A percentile compares a stretch with the other conserved stretches of the same genome.
Evolutionary conservation across 1,139 yeast genomes (phyloP).

Genomic region (Candida anutae): DNA sequence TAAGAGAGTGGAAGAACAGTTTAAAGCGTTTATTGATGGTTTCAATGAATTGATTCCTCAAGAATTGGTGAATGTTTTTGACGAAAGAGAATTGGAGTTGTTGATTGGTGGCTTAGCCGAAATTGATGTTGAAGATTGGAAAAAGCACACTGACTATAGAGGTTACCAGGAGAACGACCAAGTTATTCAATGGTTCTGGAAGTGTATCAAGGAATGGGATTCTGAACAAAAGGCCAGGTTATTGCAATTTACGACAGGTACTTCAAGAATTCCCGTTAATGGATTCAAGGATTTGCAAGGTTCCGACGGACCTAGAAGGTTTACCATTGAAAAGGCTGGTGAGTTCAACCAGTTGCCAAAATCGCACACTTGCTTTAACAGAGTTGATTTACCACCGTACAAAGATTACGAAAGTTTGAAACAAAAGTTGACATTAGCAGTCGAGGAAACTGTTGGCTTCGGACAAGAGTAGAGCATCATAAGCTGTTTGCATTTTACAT

Average conservation of each 20-base stretch:
- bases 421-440: constrained; percentile 79
- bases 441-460: constrained; percentile 90
- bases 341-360: constrained; percentile 90
- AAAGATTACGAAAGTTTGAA: constrained; percentile 65
- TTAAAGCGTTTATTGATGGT: constrained; percentile 92
- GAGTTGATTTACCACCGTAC: constrained; percentile 87
- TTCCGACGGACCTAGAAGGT: constrained; percentile 97
- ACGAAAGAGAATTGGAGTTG: constrained; percentile 92
- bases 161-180: constrained; percentile 96
- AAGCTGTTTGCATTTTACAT: too few species aligned
- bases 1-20: constrained; percentile 90
- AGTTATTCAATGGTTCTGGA: constrained; percentile 98
- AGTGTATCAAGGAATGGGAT: constrained; percentile 89
- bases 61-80: constrained; percentile 91
- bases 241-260: constrained; percentile 95
- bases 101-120: constrained; percentile 98
- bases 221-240: constrained; percentile 93
- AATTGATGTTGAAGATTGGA: constrained; percentile 97
- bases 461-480: too few species aligned
- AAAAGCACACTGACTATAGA: constrained; percentile 95
- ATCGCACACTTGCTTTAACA: constrained; percentile 91
- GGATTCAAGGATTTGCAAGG: constrained; percentile 98
- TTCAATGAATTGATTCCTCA: constrained; percentile 96
- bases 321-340: constrained; percentile 97
- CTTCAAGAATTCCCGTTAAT: constrained; percentile 96